A percentile compares a stretch with the other conserved stretches of the same genome.
phyloP scores from a whole-genome alignment of 202 grass and related monocot genomes.

The Musa balbisiana region DNA sequence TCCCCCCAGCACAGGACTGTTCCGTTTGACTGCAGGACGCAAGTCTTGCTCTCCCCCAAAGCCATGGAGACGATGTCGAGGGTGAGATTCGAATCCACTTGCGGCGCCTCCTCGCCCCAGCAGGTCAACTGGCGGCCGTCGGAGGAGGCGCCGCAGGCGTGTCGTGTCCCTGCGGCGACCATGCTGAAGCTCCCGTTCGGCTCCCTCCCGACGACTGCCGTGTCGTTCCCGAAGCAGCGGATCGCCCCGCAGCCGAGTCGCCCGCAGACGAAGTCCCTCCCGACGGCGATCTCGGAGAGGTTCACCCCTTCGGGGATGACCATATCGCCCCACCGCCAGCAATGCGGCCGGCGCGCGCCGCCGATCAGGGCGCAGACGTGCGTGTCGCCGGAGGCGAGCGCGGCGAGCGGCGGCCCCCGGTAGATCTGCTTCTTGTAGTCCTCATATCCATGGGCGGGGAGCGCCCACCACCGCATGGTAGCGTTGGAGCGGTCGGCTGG shows the following conservation, averaged over 20 bases:
- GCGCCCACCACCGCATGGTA: constrained; percentile 4
- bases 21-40: constrained; percentile 40
- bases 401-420: constrained; percentile 40
- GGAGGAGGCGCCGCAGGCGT: constrained; percentile 48
- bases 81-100: not conserved
- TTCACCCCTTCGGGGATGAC: constrained; percentile 21
- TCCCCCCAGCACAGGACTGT: constrained; percentile 57
- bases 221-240: constrained; percentile 16
- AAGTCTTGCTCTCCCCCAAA: constrained; percentile 53
- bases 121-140: constrained; percentile 24
- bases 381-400: constrained; percentile 44
- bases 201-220: constrained; percentile 4
- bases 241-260: not conserved
- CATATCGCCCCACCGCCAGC: constrained; percentile 49
- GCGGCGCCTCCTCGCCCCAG: constrained; percentile 45
- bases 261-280: constrained; percentile 65
- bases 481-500: not conserved
- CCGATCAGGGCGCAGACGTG: constrained; percentile 53
- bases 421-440: constrained; percentile 44
- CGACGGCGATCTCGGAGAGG: constrained; percentile 54
- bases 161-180: constrained; percentile 36
- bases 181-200: not conserved
- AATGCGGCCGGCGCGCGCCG: constrained; percentile 25
- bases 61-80: constrained; percentile 33
- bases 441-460: not conserved